Evolutionary conservation across 805 yeast genomes (phyloP).

Genomic region (Suhomyces sp.): DNA sequence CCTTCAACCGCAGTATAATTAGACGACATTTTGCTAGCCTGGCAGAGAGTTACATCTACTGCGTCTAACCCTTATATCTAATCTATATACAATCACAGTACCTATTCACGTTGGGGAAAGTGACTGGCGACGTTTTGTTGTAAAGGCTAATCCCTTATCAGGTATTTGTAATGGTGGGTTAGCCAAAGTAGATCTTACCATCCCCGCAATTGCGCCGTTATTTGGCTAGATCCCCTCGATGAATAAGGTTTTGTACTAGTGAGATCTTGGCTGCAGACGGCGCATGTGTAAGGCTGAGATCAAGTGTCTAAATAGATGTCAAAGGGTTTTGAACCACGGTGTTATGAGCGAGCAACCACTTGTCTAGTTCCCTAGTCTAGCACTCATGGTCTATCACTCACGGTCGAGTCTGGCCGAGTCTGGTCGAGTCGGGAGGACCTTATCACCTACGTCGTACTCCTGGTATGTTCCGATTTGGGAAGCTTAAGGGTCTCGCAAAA

Average conservation of each 20-base stretch:
- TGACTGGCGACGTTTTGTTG: not conserved
- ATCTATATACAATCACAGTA: not conserved
- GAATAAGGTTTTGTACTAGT: not conserved
- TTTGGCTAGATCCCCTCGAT: not conserved
- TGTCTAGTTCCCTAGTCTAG: no score
- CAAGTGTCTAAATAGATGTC: no score
- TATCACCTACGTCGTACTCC: not conserved
- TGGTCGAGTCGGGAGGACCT: no score
- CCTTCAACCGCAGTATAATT: conserved; percentile 7
- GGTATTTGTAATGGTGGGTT: not conserved
- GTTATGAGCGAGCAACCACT: not conserved
- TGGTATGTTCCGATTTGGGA: not conserved
- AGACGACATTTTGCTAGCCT: not conserved
- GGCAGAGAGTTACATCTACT: not conserved
- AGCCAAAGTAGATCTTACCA: not conserved
- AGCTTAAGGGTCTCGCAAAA: not conserved
- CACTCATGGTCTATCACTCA: no score
- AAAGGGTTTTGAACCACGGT: not conserved
- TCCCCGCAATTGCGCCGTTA: not conserved
- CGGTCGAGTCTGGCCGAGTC: no score
- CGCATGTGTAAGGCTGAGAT: not conserved
- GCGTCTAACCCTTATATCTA: not conserved
- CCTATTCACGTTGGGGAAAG: not conserved
- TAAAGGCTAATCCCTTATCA: not conserved
- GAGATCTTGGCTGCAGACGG: not conserved